A percentile compares a stretch with the other conserved stretches of the same genome.
phyloP scores from a whole-genome alignment of 2,329 filamentous ascomycete genomes.

The Exophiala bonariae region DNA sequence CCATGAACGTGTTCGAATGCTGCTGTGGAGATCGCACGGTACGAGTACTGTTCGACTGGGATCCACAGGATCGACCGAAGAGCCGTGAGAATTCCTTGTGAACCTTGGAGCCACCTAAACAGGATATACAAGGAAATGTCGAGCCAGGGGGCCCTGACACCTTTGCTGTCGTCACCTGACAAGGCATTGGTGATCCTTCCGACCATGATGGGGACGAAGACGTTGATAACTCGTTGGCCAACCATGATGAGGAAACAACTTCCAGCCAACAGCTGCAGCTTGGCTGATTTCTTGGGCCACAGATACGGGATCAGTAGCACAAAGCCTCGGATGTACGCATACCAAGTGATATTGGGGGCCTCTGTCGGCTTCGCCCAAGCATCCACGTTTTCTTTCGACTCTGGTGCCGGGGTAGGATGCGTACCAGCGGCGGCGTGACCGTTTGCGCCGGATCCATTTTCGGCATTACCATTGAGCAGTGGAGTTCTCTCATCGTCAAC shows the following conservation, averaged over 20 bases:
- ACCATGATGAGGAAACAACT: slow-evolving; percentile 80
- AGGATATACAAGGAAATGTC: slow-evolving; percentile 74
- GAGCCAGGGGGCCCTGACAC: slow-evolving; percentile 66
- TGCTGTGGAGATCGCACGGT: slow-evolving; percentile 87
- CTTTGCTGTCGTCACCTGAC: slow-evolving; percentile 54
- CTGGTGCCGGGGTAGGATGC: slow-evolving; percentile 34
- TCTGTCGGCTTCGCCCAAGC: slow-evolving; percentile 85
- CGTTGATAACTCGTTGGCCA: slow-evolving; percentile 79
- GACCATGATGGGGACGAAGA: slow-evolving; percentile 80
- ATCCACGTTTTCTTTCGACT: slow-evolving; percentile 38
- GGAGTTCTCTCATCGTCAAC: slow-evolving; percentile 44
- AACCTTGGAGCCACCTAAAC: slow-evolving; percentile 81
- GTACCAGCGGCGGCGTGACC: slow-evolving; percentile 43
- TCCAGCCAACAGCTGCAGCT: slow-evolving; percentile 75
- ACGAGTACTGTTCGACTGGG: slow-evolving; percentile 94
- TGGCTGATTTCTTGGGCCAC: slow-evolving; percentile 81
- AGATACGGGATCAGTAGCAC: slow-evolving; percentile 93
- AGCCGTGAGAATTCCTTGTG: slow-evolving; percentile 82
- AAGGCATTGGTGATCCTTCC: slow-evolving; percentile 77
- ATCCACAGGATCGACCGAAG: slow-evolving; percentile 87
- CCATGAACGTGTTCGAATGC: slow-evolving; percentile 97
- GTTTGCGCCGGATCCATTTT: slow-evolving; percentile 42
- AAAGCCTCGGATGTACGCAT: slow-evolving; percentile 91
- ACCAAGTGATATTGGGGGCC: slow-evolving; percentile 86
- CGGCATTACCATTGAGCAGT: slow-evolving; percentile 40